Conservation (phyloP, 2,329 filamentous ascomycete genomes). For the Colletotrichum karsti region DNA sequence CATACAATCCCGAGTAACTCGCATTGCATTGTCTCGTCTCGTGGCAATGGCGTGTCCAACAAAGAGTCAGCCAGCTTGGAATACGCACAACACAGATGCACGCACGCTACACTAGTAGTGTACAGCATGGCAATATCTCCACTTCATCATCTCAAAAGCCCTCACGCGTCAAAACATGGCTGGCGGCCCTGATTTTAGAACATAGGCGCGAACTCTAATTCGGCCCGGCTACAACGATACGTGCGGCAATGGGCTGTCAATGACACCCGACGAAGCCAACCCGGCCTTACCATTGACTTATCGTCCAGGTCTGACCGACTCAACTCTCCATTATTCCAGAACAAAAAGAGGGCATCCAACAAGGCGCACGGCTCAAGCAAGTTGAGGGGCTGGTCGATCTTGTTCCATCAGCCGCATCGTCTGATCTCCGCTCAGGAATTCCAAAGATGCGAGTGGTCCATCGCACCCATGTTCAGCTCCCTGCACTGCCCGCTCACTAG, state of each 20-base stretch:
- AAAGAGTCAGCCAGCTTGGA: background rate
- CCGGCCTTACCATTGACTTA: background rate
- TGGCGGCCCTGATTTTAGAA: constrained; percentile 4
- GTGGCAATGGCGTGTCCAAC: too few relatives aligned
- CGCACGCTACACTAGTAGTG: background rate
- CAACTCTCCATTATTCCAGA: background rate
- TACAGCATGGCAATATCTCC: background rate
- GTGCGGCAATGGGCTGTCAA: background rate
- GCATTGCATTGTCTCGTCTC: too few relatives aligned
- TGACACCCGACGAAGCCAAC: background rate
- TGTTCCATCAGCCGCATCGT: constrained; percentile 30
- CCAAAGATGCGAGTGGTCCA: constrained; percentile 31
- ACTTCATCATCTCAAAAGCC: background rate
- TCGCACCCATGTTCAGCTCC: constrained; percentile 11
- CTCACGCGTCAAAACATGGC: background rate
- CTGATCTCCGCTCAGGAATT: constrained; percentile 26
- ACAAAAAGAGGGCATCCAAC: background rate
- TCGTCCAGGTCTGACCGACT: background rate
- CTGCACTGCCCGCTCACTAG: constrained; percentile 20
- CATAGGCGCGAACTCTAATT: background rate
- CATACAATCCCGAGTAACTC: too few relatives aligned
- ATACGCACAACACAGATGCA: background rate
- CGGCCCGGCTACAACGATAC: background rate
- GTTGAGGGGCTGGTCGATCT: constrained; percentile 24
- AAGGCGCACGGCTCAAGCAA: background rate